Evolutionary conservation across 768 basidiomycete species (phyloP).

Genomic region (Lentinula sp.): DNA sequence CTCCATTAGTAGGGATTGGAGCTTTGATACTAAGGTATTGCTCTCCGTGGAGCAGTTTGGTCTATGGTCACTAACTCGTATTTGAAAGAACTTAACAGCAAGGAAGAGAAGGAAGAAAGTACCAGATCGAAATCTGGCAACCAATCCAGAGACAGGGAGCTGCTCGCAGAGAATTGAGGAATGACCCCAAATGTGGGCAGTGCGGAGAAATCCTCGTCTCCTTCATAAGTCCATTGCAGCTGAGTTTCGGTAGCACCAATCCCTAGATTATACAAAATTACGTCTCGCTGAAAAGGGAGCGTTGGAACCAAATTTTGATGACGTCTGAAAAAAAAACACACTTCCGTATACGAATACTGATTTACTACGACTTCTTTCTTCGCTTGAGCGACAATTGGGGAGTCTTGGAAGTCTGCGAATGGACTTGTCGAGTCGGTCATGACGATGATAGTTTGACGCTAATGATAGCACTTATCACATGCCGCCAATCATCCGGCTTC

Average conservation of each 20-base stretch:
- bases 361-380: slow-evolving; percentile 57
- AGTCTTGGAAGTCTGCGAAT: slow-evolving; percentile 76
- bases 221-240: slow-evolving; percentile 88
- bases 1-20: slow-evolving; percentile 80
- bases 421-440: slow-evolving; percentile 21
- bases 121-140: slow-evolving; percentile 94
- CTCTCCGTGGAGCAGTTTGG: slow-evolving; percentile 96
- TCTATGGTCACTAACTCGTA: slow-evolving; percentile 33
- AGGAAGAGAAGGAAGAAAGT: slow-evolving; percentile 3
- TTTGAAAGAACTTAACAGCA: not conserved
- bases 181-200: slow-evolving; percentile 95
- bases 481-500: no score
- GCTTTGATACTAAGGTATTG: slow-evolving; percentile 87
- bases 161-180: slow-evolving; percentile 78
- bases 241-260: slow-evolving; percentile 92
- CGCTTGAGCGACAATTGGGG: slow-evolving; percentile 73
- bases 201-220: slow-evolving; percentile 77
- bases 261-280: slow-evolving; percentile 93
- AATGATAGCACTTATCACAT: no score
- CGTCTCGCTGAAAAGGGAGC: slow-evolving; percentile 49
- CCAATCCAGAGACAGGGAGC: slow-evolving; percentile 70
- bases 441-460: not conserved
- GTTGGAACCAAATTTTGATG: not conserved
- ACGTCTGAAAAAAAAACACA: slow-evolving; percentile 9
- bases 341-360: slow-evolving; percentile 74